Evolutionary conservation across 805 yeast species (phyloP), one percentile per base, ranked within the genome.

Genomic region (Yarrowia yakushimensis): DNA sequence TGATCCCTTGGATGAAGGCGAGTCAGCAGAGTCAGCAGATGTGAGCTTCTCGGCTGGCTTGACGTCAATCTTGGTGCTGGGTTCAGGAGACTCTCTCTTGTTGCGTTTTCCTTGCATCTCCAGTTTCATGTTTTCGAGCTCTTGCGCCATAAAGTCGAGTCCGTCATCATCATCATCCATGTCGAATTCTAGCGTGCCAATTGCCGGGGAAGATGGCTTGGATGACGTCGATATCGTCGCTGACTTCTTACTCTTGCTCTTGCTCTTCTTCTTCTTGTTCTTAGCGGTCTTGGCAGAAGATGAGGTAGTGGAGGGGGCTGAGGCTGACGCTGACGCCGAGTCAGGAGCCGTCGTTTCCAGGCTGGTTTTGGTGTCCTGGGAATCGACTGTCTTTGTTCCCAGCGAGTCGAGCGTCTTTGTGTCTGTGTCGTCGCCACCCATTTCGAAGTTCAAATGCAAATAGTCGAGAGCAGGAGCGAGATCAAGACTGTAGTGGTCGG

Each of bases 131-230:
- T 52, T 52, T 20, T 52, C 59, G 23, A 52, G 43, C 59, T 52
- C 59, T n/a, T 52, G 59, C 13, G 59, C 59, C 59, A 52, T 52
- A n/a, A 52, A 34, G 25, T 52, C 59, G n/a, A 52, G 43, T 6
- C 43, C 59, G 17, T 52, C 59, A 8, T 52, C 43, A 2, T 18
- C 59, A 25, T 52, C 33, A 8, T 34, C 43, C 25, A 36, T 6
- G 18, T 52, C 59, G 9, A 36, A 13, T 11, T 52, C 59, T 25
- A 52, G 25, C 0, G 43, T 6, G 15, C 42, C 43, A 13, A 36
- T 36, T 22, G 33, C 30, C 25, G 59, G 31, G 4, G 59, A 23
- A 4, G 36, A 17, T 12, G 20, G 13, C 2, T 25, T 25, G 6
- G 27, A 15, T 1, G 31, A 10, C 15, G 28, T 3, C 31, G 25